Evolutionary conservation across 1,284 basidiomycete species (phyloP).

Genomic region (Singerocomus inundabilis): DNA sequence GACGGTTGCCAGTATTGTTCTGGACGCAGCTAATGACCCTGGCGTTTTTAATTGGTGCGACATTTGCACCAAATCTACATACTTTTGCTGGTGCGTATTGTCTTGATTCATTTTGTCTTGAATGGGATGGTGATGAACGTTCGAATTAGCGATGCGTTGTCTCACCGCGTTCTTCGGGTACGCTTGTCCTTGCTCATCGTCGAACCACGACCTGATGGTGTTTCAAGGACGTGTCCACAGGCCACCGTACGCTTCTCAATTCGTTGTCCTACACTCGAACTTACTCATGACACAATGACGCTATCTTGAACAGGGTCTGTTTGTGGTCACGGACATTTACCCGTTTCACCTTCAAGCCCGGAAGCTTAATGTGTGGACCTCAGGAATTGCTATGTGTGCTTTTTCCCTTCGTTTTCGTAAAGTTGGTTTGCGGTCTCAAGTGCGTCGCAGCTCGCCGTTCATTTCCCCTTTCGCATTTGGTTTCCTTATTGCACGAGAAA

Average conservation of each 20-base stretch:
- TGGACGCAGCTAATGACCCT: conserved; percentile 54
- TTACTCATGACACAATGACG: conserved; percentile 4
- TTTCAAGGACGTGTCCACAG: conserved; percentile 59
- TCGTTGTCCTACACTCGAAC: not conserved
- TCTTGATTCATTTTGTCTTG: not conserved
- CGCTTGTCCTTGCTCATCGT: conserved; percentile 13
- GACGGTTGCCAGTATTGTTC: conserved; percentile 58
- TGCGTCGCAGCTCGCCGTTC: conserved; percentile 46
- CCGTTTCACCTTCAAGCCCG: conserved; percentile 76
- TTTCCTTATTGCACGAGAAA: conserved; percentile 60
- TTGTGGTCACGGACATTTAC: conserved; percentile 65
- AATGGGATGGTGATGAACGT: not conserved
- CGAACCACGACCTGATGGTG: conserved; percentile 7
- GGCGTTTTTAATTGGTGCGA: conserved; percentile 50
- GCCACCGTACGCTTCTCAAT: conserved; percentile 50
- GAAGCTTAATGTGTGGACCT: conserved; percentile 73
- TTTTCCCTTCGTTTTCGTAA: conserved; percentile 16
- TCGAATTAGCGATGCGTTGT: conserved; percentile 60
- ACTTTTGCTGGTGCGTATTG: conserved; percentile 43
- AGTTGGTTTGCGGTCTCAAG: not conserved
- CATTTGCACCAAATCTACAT: conserved; percentile 49
- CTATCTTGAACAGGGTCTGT: conserved; percentile 49
- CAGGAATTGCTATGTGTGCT: conserved; percentile 62
- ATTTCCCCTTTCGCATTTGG: conserved; percentile 69
- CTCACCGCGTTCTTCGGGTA: conserved; percentile 70